Base-by-base conservation (phyloP, 169 alveolate genomes). In the Cryptosporidium sp. region DNA sequence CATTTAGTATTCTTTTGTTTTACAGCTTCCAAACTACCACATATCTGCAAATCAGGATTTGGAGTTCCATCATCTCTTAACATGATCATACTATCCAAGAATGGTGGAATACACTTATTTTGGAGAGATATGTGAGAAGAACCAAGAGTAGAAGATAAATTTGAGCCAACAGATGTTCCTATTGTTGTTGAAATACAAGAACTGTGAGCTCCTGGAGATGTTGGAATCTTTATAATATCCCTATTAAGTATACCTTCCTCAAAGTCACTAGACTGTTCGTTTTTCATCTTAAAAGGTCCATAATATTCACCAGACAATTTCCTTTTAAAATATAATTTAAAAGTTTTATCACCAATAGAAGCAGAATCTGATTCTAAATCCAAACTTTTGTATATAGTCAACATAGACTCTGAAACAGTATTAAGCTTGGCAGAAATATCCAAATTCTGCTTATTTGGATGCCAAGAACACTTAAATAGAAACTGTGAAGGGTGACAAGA, bases 391-490 rank as follows among this genome's bases (percentile, higher is more conserved):
- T 39, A 61, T 21, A 59, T 65, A 9, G 6, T 26, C 3, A 48
- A 3, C 74, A 61, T 61, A 21, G 65, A 61, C 14, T 80, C 52
- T 18, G 89, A 43, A 0, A 80, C 89, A 12, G 67, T 21, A 9
- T 43, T 62, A 10, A 80, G 59, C 50, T 80, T 80, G 5, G 89
- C 69, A 21, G 59, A 62, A 29, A 80, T 80, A 18, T 80, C 89
- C 41, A 43, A n/a, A 67, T 52, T 80, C 37, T 80, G 80, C 39
- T 65, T 62, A 33, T 62, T 65, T n/a, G 74, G 74, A 35, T 80
- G 89, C 89, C 89, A 80, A 8, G 89, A 80, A 62, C 89, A 80
- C 31, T 80, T 80, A 18, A 43, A 80, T 33, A 80, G 35, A 21
- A 62, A 80, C 39, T 80, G 89, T 16, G 65, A 80, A 12, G 89